phyloP scores from a whole-genome alignment of 2,329 filamentous ascomycete species.

The Colletotrichum sp. region DNA sequence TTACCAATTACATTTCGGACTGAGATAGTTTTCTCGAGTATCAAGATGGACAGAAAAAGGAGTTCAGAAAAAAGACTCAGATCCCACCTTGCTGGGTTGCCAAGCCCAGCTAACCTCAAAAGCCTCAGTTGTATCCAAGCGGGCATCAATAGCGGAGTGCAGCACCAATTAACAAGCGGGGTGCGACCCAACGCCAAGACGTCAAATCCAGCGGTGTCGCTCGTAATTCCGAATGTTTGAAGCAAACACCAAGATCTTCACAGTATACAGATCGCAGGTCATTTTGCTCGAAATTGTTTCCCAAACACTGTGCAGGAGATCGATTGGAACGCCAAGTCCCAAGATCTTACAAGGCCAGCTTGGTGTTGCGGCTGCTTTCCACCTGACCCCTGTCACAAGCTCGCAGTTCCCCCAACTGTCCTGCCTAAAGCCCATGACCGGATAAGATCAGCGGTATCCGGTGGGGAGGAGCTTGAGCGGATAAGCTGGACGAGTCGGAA shows the following conservation, averaged over 20 bases:
- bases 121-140: background rate
- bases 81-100: background rate
- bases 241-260: background rate
- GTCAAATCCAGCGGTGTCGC: background rate
- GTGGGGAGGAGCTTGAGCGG: background rate
- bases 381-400: background rate
- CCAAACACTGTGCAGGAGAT: background rate
- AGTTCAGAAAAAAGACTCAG: background rate
- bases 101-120: background rate
- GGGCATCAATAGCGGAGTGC: background rate
- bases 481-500: background rate
- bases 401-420: background rate
- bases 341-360: background rate
- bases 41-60: background rate
- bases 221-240: background rate
- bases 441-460: background rate
- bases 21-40: background rate
- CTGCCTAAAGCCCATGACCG: background rate
- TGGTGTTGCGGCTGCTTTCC: background rate
- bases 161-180: background rate
- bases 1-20: background rate
- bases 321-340: background rate
- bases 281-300: rapidly evolving
- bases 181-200: background rate
- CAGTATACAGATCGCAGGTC: background rate